Base-by-base conservation (phyloP, 2,329 filamentous ascomycete genomes). In the Neospermospora avenae region DNA sequence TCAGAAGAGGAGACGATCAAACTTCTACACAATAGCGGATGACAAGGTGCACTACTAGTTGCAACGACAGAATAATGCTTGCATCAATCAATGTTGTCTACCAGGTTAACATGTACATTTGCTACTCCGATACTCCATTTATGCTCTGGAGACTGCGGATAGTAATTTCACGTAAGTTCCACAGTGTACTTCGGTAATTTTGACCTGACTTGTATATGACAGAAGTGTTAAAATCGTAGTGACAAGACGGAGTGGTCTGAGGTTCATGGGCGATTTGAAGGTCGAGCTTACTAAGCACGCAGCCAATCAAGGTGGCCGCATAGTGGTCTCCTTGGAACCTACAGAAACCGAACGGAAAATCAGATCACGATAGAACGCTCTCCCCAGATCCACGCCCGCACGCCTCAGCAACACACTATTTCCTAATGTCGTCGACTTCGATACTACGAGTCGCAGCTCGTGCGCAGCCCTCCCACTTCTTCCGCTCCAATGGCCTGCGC, bases 401-500 rank as follows among this genome's bases (percentile, higher is more conserved):
- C 49, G 63, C 62, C 48, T 59, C 57, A 56, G 41, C 66, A 64
- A 60, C 61, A 55, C 51, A 59, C 35, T 61, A 66, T 70, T 70
- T 71, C 74, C 71, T 75, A 77, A 89, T 88, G 84, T 84, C 85
- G 75, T 86, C 88, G 71, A 78, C 84, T 68, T 80, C 84, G 65
- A 77, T 92, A 73, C 80, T 92, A 78, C 88, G 89, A 74, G 77
- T 87, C 73, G 87, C 87, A 77, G 83, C 83, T 76, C 88, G 89
- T 78, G 83, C 81, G 77, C 83, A 74, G 74, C 78, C 80, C 63
- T 73, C 75, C 65, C 77, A 79, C 75, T 80, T 89, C 75, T 81
- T 87, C 78, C 86, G 86, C 76, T 78, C 82, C 75, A 83, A 82
- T 81, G 77, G 78, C 77, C 70, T 83, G 76, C 81, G 81, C 76